These are phyloP conservation scores for Cladosporium sp. DNA, from an alignment of 2,329 filamentous ascomycete genomes.

Conservation along the genomic window DNA sequence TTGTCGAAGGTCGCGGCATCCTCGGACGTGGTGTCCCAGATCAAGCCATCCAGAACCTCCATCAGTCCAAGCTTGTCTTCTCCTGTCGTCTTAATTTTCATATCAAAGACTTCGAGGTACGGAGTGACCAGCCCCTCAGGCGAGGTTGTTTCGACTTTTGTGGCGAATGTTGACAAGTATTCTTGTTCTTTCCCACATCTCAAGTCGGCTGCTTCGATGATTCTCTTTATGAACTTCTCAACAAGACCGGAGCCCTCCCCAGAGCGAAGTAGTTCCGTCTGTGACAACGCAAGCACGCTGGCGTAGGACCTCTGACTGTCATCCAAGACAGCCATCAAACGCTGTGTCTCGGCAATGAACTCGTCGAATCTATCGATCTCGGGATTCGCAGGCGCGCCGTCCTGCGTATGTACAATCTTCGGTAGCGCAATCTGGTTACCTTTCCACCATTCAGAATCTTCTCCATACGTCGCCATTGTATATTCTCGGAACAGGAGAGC, in stretches of 20 bases:
- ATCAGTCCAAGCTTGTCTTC: conserved; percentile 8
- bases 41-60: conserved; percentile 24
- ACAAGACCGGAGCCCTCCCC: not conserved
- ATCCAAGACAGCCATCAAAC: conserved; percentile 59
- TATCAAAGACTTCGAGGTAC: conserved; percentile 18
- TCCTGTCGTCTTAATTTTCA: conserved; percentile 14
- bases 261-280: conserved; percentile 22
- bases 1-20: conserved; percentile 21
- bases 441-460: conserved; percentile 59
- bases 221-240: conserved; percentile 8
- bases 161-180: conserved; percentile 23
- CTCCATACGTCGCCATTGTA: conserved; percentile 47
- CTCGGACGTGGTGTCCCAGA: conserved; percentile 28
- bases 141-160: conserved; percentile 22
- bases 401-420: conserved; percentile 44
- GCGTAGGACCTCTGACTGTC: conserved; percentile 55
- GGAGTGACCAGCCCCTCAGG: conserved; percentile 20
- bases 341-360: conserved; percentile 54
- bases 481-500: conserved; percentile 48
- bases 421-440: conserved; percentile 48
- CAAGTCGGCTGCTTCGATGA: not conserved
- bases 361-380: conserved; percentile 37
- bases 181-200: conserved; percentile 8
- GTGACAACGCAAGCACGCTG: conserved; percentile 46
- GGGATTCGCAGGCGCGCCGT: conserved; percentile 21